Evolutionary conservation across 2,329 filamentous ascomycete species (phyloP).

Genomic region (Hortaea werneckii): DNA sequence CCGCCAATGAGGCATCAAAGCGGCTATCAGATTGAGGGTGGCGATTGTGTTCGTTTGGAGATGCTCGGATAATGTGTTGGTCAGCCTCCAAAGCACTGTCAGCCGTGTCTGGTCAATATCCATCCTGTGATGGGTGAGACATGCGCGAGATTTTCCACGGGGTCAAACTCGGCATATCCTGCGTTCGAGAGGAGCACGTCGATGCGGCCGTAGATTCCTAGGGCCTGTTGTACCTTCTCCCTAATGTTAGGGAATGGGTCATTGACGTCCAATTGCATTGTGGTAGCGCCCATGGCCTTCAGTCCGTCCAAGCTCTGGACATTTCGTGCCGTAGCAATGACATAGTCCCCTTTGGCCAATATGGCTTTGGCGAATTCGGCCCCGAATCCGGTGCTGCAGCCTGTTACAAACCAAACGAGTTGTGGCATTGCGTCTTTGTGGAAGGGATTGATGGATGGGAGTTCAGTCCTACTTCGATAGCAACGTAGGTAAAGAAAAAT

Average conservation of each 20-base stretch:
- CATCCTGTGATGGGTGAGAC: not conserved
- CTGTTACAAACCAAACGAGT: slow-evolving; percentile 4
- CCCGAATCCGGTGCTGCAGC: slow-evolving; percentile 5
- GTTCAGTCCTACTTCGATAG: too few relatives aligned
- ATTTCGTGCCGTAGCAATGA: slow-evolving; percentile 7
- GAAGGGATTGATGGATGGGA: too few relatives aligned
- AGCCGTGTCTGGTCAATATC: not conserved
- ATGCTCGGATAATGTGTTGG: not conserved
- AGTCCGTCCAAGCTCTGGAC: slow-evolving; percentile 1
- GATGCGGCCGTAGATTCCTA: slow-evolving; percentile 4
- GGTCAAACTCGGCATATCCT: slow-evolving; percentile 3
- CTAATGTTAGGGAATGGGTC: not conserved
- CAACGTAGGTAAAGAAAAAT: too few relatives aligned
- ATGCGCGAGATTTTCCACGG: slow-evolving; percentile 2
- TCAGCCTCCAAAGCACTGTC: not conserved
- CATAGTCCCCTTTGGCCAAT: slow-evolving; percentile 6
- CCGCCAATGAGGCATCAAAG: slow-evolving; percentile 4
- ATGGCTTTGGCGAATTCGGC: slow-evolving; percentile 2
- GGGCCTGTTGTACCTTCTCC: slow-evolving; percentile 1
- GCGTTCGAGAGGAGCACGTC: slow-evolving; percentile 7
- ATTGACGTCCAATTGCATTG: slow-evolving; percentile 7
- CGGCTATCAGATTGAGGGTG: not conserved
- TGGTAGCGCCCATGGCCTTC: not conserved
- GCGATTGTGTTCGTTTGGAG: slow-evolving; percentile 3
- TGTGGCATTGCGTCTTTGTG: not conserved